phyloP scores from a whole-genome alignment of 257 asterid genomes.

The Nicotiana tomentosiformis region DNA sequence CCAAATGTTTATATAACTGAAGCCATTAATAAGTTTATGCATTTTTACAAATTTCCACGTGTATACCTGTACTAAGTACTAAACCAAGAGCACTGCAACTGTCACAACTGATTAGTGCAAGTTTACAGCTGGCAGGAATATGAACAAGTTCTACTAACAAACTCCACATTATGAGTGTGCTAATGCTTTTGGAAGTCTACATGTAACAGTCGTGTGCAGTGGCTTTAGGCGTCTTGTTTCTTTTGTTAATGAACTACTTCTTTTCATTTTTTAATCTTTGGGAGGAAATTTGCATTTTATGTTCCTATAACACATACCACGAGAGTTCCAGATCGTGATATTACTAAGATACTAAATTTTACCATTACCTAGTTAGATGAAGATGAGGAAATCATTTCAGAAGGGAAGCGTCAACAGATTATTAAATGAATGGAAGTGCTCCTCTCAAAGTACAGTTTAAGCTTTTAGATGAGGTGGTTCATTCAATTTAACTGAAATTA shows the following conservation, averaged over 20 bases:
- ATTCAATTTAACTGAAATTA: not conserved
- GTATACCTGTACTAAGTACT: not conserved
- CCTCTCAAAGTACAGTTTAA: not conserved
- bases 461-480: not conserved
- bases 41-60: not conserved
- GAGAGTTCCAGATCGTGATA: not conserved
- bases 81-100: not conserved
- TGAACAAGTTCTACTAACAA: not conserved
- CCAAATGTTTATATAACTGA: not conserved
- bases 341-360: not conserved
- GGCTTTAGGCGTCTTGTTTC: slow-evolving; percentile 6
- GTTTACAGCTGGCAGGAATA: not conserved
- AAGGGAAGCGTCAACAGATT: not conserved
- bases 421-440: not conserved
- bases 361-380: slow-evolving; percentile 1
- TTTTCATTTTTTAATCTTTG: not conserved
- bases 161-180: not conserved
- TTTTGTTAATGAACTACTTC: not conserved
- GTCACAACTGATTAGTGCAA: not conserved
- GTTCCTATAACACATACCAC: not conserved
- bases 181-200: not conserved
- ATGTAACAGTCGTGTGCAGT: not conserved
- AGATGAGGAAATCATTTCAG: slow-evolving; percentile 6
- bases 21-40: not conserved
- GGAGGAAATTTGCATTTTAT: not conserved